Evolutionary conservation across 306 rosid species (phyloP).

Genomic region (Canavalia gladiata): DNA sequence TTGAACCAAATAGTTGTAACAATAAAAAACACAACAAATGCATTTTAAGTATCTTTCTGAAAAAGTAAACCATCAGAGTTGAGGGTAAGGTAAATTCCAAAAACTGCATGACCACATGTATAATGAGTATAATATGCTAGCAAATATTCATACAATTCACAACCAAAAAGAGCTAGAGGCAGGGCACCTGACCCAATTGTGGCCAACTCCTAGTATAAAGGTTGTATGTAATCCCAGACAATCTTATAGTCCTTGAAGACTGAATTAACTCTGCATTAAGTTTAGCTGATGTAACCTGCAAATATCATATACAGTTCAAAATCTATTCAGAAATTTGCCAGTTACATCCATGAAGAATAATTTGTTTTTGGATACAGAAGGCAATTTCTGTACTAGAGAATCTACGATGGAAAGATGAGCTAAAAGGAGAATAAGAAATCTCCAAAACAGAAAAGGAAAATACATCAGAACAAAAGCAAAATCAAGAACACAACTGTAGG

Average conservation of each 20-base stretch:
- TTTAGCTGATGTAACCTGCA: constrained; percentile 55
- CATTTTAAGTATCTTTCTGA: background rate
- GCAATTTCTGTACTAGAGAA: constrained; percentile 13
- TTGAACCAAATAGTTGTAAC: constrained; percentile 19
- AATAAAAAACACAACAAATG: background rate
- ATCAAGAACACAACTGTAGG: background rate
- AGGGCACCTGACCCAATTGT: constrained; percentile 61
- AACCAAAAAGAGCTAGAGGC: background rate
- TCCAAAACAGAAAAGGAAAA: background rate
- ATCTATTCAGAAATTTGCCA: constrained; percentile 30
- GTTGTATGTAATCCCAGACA: constrained; percentile 58
- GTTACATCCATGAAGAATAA: background rate
- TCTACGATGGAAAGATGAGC: background rate
- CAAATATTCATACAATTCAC: background rate
- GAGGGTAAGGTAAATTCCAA: constrained; percentile 7
- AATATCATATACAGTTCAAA: constrained; percentile 31
- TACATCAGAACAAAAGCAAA: constrained; percentile 11
- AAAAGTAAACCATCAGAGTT: background rate
- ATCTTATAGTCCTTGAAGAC: constrained; percentile 50
- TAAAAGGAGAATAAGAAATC: background rate
- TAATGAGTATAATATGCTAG: background rate
- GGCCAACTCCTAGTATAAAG: constrained; percentile 54
- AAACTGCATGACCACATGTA: constrained; percentile 1
- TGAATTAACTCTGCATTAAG: constrained; percentile 38
- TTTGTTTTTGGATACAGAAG: background rate